phyloP scores from a whole-genome alignment of 2,329 filamentous ascomycete genomes.

The Ascochyta clinopodiicola region DNA sequence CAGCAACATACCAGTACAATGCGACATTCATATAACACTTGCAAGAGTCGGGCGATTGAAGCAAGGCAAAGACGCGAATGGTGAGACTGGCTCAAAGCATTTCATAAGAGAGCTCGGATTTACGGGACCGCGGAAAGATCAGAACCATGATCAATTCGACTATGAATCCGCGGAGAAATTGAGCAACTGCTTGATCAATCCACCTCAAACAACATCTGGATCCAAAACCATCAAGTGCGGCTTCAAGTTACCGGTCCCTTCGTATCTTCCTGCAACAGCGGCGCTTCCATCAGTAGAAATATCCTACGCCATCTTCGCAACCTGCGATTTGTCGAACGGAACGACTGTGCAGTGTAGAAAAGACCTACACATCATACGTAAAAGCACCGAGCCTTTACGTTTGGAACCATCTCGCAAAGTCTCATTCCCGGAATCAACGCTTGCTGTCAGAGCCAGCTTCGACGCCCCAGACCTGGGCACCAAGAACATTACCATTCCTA shows the following conservation, averaged over 20 bases:
- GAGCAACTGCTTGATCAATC: not conserved
- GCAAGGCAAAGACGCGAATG: not conserved
- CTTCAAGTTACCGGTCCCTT: conserved; percentile 5
- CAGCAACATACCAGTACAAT: conserved; percentile 5
- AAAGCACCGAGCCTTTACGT: not conserved
- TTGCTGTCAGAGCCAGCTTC: conserved; percentile 10
- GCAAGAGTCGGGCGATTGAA: conserved; percentile 12
- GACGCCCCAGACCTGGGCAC: not conserved
- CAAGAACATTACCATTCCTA: not conserved
- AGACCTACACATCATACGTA: conserved; percentile 1
- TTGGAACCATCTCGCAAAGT: conserved; percentile 14
- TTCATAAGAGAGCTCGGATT: conserved; percentile 12
- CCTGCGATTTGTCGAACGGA: not conserved
- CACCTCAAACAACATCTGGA: not conserved
- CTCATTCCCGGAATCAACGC: conserved; percentile 11
- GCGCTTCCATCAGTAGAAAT: conserved; percentile 6
- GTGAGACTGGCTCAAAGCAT: not conserved
- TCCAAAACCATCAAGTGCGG: conserved; percentile 5
- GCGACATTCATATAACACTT: conserved; percentile 7
- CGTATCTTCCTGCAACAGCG: conserved; percentile 8
- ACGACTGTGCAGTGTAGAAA: not conserved
- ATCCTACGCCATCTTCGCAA: conserved; percentile 10
- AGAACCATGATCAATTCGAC: conserved; percentile 3
- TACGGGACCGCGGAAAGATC: conserved; percentile 8
- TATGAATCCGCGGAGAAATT: conserved; percentile 11